Base-by-base conservation (phyloP, 2,329 filamentous ascomycete genomes). In the Claviceps pusilla region DNA sequence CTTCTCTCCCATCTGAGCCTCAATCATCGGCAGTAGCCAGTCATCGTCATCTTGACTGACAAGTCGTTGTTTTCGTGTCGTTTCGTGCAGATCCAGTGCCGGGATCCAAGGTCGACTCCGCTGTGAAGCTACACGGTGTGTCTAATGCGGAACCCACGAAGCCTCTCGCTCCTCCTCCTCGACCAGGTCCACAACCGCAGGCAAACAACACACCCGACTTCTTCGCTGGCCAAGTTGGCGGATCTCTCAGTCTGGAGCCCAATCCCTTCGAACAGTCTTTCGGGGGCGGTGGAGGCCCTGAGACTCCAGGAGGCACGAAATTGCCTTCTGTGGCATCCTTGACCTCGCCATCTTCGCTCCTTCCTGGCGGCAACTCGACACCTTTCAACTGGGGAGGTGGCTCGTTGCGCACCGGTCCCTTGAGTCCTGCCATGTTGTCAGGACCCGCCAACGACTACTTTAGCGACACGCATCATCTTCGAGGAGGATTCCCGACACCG, bases 211-310 rank as follows among this genome's bases (percentile, higher is more conserved):
- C 79, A 9, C 77, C 81, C 49, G 84, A 89, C 64, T 88, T 86
- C 69, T 89, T 88, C 68, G 77, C 78, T 52, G 76, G 73, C 56
- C 74, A 78, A 58, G 76, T 66, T 57, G 70, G 66, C 62, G 75
- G 71, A 60, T 77, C 76, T 53, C 70, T 89, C 66, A 84, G 80
- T 62, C 79, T 86, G 68, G 93, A 97, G 74, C 89, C 89, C 57
- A 97, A 98, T 70, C 91, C 93, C 9, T 97, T 98, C 65, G 93
- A 97, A 68, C 88, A 93, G 70, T 96, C 91, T 7, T 98, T 98
- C 67, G 83, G 79, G 61, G 74, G 74, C 51, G 72, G 77, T 57
- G 72, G 77, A 58, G 73, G 73, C 54, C 79, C 82, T 61, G 88
- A 95, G 68, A 95, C 91, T 37, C 89, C 91, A 16, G 87, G 88